Conservation (phyloP, 208 protist genomes). For the Trypanosoma boissoni region DNA sequence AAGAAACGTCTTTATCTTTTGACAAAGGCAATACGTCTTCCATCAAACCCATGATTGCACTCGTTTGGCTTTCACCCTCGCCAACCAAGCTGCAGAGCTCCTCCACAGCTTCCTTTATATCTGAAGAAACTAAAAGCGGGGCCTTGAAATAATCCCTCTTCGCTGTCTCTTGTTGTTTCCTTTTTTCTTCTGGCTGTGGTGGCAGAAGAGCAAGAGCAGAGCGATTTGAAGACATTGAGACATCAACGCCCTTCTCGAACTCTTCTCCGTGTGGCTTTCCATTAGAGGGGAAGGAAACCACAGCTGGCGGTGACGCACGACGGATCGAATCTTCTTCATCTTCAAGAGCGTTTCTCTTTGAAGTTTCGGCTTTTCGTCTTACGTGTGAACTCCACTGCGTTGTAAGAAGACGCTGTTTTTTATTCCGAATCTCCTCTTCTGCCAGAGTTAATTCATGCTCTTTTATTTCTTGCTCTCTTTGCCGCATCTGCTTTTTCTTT, state of each 20-base stretch:
- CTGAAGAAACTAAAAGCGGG: background rate
- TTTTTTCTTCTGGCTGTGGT: too few relatives aligned
- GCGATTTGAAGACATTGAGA: too few relatives aligned
- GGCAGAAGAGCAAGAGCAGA: too few relatives aligned
- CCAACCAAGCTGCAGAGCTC: constrained; percentile 15
- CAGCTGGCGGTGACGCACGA: too few relatives aligned
- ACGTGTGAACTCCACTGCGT: background rate
- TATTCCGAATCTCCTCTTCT: constrained; percentile 16
- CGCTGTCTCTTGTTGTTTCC: background rate
- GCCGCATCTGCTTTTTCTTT: constrained; percentile 32
- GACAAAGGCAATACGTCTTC: background rate
- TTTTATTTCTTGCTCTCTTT: constrained; percentile 40
- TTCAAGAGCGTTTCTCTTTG: too few relatives aligned
- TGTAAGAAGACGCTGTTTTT: constrained; percentile 1
- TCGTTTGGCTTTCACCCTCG: background rate
- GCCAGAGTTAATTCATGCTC: constrained; percentile 25
- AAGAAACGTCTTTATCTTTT: background rate
- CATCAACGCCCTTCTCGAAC: too few relatives aligned
- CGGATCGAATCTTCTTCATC: too few relatives aligned
- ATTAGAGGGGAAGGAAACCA: too few relatives aligned
- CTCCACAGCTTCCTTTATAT: constrained; percentile 3
- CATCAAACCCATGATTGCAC: background rate
- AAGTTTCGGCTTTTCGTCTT: background rate
- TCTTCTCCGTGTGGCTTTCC: too few relatives aligned
- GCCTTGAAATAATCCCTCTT: background rate